Evolutionary conservation across 2,329 filamentous ascomycete species (phyloP), one percentile per base, ranked within the genome.

Genomic region (Hypoxylon sp.): DNA sequence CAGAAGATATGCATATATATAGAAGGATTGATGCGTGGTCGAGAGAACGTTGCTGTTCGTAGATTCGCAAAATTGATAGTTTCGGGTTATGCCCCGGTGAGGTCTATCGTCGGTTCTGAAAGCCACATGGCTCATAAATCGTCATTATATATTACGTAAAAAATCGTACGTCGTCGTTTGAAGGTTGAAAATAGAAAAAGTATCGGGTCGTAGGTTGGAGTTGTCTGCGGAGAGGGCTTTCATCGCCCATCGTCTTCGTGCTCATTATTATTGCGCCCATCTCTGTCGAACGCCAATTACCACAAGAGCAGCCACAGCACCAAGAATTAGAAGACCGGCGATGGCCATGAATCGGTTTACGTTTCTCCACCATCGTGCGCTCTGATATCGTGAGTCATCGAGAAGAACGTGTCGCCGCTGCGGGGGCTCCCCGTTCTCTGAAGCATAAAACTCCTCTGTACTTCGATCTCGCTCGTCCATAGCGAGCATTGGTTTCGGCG

Each of bases 301-400:
- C 17, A 82, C 81, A 51, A 89, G 81, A 10, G 85, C 83, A 32
- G 84, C 75, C 28, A 87, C 78, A 28, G 85, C 83, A 34, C 82
- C 85, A 19, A 89, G 78, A 32, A 89, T 81, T 50, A 89, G 76
- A 3, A 88, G 75, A 2, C 87, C 87, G 23, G 88, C 75, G 49
- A 88, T 72, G 25, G 86, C 84, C 87, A 89, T 89, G 70, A 82
- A 81, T 59, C 87, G 83, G 73, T 89, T 89, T 48, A 89, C 79
- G 52, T 82, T 85, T 61, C 87, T 82, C 87, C 87, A 89, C 87
- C 87, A 89, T 51, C 82, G 80, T 11, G 85, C 85, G 60, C 84
- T 87, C 71, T 83, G 82, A 69, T 83, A 86, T 43, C 82, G 80
- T 11, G 79, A 75, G 69, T 86, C 83, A 62, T 84, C 80, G 32